Evolutionary conservation across 495 filamentous ascomycete genomes (phyloP), one percentile per base, ranked within the genome.

Genomic region (Bathelium albidoporum): DNA sequence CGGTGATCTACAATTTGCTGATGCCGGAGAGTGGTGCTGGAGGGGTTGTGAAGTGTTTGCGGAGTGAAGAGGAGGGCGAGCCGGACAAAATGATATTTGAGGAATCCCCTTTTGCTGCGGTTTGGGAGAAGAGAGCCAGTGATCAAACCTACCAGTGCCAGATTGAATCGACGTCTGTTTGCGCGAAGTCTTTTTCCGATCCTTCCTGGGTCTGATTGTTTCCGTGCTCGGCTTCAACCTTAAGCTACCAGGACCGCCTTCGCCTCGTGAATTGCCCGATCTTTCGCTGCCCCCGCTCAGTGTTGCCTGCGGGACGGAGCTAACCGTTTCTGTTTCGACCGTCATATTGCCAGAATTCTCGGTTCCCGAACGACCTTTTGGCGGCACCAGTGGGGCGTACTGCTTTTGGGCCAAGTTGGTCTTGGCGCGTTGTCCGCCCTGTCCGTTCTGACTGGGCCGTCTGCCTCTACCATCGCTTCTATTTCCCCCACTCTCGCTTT

Each of bases 321-420:
- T 88, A 58, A 98, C 95, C 3, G 91, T 95, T 77, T 98, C 94
- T 2, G 94, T 97, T 76, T 98, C 94, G 14, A 98, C 93, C 41
- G 89, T 97, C 94, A 98, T 98, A 67, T 90, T 95, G 69, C 87
- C 86, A 32, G 89, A 83, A 16, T 90, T 87, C 11, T 84, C 85
- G 71, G 97, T 92, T 44, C 82, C 77, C 16, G 82, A 79, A 76
- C 90, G 83, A 36, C 82, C 77, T 58, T 73, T 75, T 64, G 68
- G 67, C 58, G 75, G 73, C 61, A 66, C 65, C 55, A 73, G 73
- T 28, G 72, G 71, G 39, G 65, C 69, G 68, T 68, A 77, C 64
- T 66, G 74, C 60, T 71, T 72, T 66, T 72, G 71, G 5, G 68
- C 32, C 2, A 64, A 49, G 16, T 69, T 65, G 73, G 70, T 58